Percentiles rank a stretch among this genome's conserved stretches.
These are phyloP conservation scores for Raffaelea ambrosiae DNA, from an alignment of 2,329 filamentous ascomycete species.

Conservation along the genomic window DNA sequence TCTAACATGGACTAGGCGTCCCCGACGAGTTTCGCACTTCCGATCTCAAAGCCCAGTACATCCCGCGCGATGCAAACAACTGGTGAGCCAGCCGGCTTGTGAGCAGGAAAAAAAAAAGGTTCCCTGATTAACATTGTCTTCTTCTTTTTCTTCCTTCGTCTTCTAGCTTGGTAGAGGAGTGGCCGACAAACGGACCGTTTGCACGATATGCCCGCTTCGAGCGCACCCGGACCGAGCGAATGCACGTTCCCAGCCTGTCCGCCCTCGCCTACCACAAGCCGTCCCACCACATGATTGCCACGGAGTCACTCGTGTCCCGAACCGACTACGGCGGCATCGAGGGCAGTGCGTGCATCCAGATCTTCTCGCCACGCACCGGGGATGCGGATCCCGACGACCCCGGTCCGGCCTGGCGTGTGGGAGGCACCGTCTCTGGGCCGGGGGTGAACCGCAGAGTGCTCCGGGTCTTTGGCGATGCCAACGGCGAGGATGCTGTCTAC, in stretches of 20 bases:
- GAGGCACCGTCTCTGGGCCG: slow-evolving; percentile 15
- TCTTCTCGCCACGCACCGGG: slow-evolving; percentile 27
- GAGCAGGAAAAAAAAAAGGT: too few species aligned
- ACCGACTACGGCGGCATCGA: background rate
- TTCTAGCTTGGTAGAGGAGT: background rate
- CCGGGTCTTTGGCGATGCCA: too few species aligned
- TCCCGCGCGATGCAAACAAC: slow-evolving; percentile 34
- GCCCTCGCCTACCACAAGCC: slow-evolving; percentile 38
- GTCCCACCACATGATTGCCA: slow-evolving; percentile 32
- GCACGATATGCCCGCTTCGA: background rate
- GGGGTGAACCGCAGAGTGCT: too few species aligned
- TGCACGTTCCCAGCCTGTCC: slow-evolving; percentile 25
- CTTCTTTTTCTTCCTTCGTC: too few species aligned
- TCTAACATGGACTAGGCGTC: background rate
- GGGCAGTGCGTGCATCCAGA: slow-evolving; percentile 19
- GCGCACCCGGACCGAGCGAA: slow-evolving; percentile 1
- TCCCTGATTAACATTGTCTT: too few species aligned
- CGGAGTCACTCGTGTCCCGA: slow-evolving; percentile 21
- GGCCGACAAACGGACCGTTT: background rate
- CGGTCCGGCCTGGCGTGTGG: slow-evolving; percentile 29
- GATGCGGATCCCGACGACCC: slow-evolving; percentile 17
- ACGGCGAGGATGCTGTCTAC: slow-evolving; percentile 20
- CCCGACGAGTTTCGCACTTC: too few species aligned
- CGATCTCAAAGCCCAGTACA: slow-evolving; percentile 28
- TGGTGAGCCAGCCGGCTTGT: slow-evolving; percentile 19